phyloP scores from a whole-genome alignment of 441 rosid genomes.

The Manihot esculenta region DNA sequence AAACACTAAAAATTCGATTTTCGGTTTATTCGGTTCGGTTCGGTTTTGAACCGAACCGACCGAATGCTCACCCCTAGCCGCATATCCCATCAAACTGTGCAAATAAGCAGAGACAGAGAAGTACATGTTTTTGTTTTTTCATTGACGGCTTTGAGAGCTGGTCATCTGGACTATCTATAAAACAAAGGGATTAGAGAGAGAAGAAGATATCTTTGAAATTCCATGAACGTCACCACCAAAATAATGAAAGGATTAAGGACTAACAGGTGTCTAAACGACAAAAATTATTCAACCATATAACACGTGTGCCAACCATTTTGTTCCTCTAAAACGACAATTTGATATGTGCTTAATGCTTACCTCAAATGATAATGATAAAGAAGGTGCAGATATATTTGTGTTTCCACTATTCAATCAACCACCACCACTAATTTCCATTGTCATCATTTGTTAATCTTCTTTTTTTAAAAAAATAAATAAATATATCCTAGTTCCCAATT shows the following conservation, averaged over 20 bases:
- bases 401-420: not conserved
- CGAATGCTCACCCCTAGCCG: too few species aligned
- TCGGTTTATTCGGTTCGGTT: too few species aligned
- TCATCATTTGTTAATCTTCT: not conserved
- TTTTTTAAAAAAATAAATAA: too few species aligned
- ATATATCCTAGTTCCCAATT: not conserved
- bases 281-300: not conserved
- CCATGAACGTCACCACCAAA: not conserved
- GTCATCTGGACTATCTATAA: not conserved
- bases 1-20: too few species aligned
- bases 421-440: not conserved
- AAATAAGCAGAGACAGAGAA: not conserved
- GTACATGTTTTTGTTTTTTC: not conserved
- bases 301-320: not conserved
- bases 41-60: too few species aligned
- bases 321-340: not conserved
- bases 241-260: not conserved
- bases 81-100: not conserved
- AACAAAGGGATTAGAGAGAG: not conserved
- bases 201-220: not conserved
- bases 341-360: not conserved
- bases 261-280: slow-evolving; percentile 1
- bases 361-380: not conserved
- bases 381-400: not conserved
- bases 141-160: not conserved